Evolutionary conservation across 805 yeast genomes (phyloP), one percentile per base, ranked within the genome.

Genomic region (Schwanniomyces occidentalis): DNA sequence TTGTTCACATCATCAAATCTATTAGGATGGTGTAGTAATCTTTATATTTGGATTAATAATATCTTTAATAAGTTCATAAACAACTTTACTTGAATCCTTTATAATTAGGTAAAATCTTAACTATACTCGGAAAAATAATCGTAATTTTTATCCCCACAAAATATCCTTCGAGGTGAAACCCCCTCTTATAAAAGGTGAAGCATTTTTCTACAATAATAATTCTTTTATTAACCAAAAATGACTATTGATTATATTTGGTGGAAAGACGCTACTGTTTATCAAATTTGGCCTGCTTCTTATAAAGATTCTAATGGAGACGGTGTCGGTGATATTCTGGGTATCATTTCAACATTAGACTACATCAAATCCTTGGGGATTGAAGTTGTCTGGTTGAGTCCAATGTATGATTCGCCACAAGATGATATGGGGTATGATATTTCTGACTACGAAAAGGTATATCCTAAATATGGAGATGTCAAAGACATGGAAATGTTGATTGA

Each of bases 341-440:
- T 78, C 38, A 61, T 73, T 41, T 63, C 73, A 12, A 67, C 69
- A 17, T 58, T 78, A 44, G 80, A 74, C 54, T 75, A 77, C 51
- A 49, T 77, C 51, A 68, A 72, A 48, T 54, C 51, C 15, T 57
- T 76, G 23, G 80, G 80, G 3, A 63, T 63, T 12, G 78, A 73
- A 38, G 70, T 72, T 10, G 57, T 78, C 24, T 78, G 82, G 83
- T 52, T 77, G 34, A 71, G 75, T 16, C 83, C 82, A 14, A 72
- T 74, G 63, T 76, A 65, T 56, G 78, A 73, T 42, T 71, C 79
- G 2, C 82, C 82, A 5, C 78, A 73, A 51, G 74, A 69, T 33
- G 83, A 77, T 51, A 77, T 77, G 82, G 83, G 83, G 3, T 78
- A 77, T 51, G 82, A 78, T 46, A 75, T 78, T 47, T 56, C 75